Evolutionary conservation across 352 stramenopile species (phyloP).

Genomic region (Globisporangium emineosum): DNA sequence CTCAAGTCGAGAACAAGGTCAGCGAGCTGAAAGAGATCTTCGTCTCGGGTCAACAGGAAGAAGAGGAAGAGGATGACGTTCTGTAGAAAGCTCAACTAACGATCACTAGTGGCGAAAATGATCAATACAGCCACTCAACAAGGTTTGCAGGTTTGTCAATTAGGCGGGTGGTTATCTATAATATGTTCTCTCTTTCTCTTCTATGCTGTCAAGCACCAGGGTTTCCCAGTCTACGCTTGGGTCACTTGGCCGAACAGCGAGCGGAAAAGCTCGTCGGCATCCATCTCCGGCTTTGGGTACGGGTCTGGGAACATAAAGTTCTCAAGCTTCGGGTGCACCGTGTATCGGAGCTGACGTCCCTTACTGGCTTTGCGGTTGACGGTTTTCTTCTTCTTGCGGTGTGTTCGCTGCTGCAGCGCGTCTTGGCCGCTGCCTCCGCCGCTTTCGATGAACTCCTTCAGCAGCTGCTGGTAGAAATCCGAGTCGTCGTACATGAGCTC

Average conservation of each 20-base stretch:
- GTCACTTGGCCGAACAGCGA: constrained; percentile 76
- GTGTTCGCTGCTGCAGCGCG: constrained; percentile 45
- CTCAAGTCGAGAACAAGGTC: constrained; percentile 36
- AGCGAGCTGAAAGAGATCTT: constrained; percentile 57
- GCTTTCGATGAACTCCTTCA: constrained; percentile 88
- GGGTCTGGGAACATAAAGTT: constrained; percentile 90
- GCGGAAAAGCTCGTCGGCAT: constrained; percentile 82
- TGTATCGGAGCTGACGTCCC: constrained; percentile 78
- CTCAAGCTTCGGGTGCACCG: constrained; percentile 83
- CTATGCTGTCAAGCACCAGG: not conserved
- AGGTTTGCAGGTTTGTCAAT: constrained; percentile 13
- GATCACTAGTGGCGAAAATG: constrained; percentile 3
- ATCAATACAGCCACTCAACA: not conserved
- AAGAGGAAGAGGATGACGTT: constrained; percentile 86
- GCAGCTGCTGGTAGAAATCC: constrained; percentile 86
- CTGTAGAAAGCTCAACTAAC: constrained; percentile 39
- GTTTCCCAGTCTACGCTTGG: constrained; percentile 27
- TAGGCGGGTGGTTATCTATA: constrained; percentile 13
- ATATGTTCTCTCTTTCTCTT: constrained; percentile 22
- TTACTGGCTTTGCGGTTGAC: constrained; percentile 90
- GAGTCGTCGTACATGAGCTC: constrained; percentile 87
- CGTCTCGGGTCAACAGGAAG: constrained; percentile 58
- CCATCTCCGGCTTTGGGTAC: constrained; percentile 71
- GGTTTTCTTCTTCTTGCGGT: constrained; percentile 84
- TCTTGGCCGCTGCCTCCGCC: constrained; percentile 49